Conservation (phyloP, 805 yeast genomes). For the Wickerhamiella parazyma region DNA sequence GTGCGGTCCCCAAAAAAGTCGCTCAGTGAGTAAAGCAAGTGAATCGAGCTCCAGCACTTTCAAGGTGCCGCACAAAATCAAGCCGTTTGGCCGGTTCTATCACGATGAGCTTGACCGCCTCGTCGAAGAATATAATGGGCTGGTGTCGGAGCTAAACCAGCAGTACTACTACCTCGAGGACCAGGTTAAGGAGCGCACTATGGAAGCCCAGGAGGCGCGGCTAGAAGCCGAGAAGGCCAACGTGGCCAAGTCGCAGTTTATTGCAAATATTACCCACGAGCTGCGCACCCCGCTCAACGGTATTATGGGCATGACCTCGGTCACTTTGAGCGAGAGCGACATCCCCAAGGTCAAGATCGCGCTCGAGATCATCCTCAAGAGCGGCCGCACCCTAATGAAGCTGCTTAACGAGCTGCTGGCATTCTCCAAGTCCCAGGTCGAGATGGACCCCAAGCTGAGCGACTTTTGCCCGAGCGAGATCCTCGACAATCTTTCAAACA, state of each 20-base stretch:
- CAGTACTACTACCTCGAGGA: slow-evolving; percentile 81
- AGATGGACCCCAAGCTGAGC: slow-evolving; percentile 70
- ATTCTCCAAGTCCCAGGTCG: slow-evolving; percentile 75
- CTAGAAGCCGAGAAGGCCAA: slow-evolving; percentile 51
- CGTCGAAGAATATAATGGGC: slow-evolving; percentile 76
- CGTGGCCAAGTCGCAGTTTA: slow-evolving; percentile 85
- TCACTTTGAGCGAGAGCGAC: slow-evolving; percentile 77
- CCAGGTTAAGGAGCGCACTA: slow-evolving; percentile 72
- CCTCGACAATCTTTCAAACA: slow-evolving; percentile 64
- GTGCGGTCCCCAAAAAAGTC: too few relatives aligned
- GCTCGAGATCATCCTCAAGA: slow-evolving; percentile 66
- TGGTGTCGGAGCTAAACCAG: slow-evolving; percentile 75
- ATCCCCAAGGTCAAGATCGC: slow-evolving; percentile 51
- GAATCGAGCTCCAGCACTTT: slow-evolving; percentile 1
- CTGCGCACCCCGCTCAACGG: slow-evolving; percentile 91
- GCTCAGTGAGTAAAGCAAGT: too few relatives aligned
- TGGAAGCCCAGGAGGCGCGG: slow-evolving; percentile 53
- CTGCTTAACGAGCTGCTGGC: slow-evolving; percentile 81
- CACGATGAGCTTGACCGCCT: slow-evolving; percentile 76
- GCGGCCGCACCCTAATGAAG: slow-evolving; percentile 79
- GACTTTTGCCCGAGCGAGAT: slow-evolving; percentile 65
- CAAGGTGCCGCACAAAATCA: slow-evolving; percentile 17
- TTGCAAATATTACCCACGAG: slow-evolving; percentile 91
- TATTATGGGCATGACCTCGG: slow-evolving; percentile 88
- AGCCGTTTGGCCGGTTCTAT: slow-evolving; percentile 12